These are phyloP conservation scores for Fagopyrum esculentum DNA, from an alignment of 148 eudicot genomes.

Conservation along the genomic window DNA sequence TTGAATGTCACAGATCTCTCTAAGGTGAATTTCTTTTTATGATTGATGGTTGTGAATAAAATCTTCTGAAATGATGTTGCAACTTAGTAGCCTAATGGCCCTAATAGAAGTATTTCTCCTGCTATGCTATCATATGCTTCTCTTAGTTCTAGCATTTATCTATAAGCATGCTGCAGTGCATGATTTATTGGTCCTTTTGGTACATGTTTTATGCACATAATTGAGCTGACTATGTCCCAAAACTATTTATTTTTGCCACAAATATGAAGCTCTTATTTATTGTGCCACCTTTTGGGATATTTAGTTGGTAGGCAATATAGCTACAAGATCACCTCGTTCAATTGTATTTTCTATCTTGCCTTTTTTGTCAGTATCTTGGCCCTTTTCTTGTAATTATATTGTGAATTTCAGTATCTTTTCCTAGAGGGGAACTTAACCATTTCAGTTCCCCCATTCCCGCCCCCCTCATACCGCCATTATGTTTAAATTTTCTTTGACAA, in stretches of 20 bases:
- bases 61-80: background rate
- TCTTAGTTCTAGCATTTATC: background rate
- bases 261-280: background rate
- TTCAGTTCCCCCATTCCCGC: background rate
- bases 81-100: background rate
- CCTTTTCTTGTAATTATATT: background rate
- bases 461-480: too few relatives aligned
- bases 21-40: background rate
- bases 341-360: background rate
- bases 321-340: background rate
- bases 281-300: background rate
- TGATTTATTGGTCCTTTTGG: background rate
- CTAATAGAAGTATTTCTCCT: background rate
- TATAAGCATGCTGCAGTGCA: background rate
- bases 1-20: background rate
- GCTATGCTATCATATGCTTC: background rate
- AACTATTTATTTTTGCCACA: background rate
- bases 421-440: background rate
- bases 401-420: background rate
- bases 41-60: background rate
- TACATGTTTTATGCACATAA: background rate
- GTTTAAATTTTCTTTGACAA: background rate
- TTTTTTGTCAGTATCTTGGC: background rate
- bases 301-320: background rate
- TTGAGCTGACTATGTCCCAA: background rate